Evolutionary conservation across 495 filamentous ascomycete species (phyloP).

Genomic region (Pseudomonodictys pantanalensis): DNA sequence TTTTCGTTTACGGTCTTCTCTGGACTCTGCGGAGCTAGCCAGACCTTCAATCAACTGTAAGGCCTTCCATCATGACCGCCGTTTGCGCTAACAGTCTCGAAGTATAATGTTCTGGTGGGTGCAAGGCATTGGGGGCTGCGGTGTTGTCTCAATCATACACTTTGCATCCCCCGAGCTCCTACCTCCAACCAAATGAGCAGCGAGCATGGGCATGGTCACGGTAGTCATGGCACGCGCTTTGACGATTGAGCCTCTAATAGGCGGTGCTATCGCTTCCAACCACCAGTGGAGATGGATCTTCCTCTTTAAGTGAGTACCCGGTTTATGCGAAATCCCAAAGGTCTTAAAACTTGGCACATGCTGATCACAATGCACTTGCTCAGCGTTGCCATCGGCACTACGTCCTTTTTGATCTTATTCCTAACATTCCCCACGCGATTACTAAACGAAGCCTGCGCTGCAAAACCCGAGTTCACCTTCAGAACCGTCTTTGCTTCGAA

Average conservation of each 20-base stretch:
- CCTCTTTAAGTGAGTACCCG: constrained; percentile 1
- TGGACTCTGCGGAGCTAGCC: constrained; percentile 7
- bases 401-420: not conserved
- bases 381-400: constrained; percentile 9
- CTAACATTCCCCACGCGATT: not conserved
- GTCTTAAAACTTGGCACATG: not conserved
- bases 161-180: constrained; percentile 52
- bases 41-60: constrained; percentile 36
- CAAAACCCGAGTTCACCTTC: not conserved
- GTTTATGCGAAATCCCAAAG: not conserved
- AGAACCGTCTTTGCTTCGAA: not conserved
- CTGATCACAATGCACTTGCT: not conserved
- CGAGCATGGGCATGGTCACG: constrained; percentile 41
- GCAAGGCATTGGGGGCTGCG: constrained; percentile 6
- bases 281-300: constrained; percentile 45
- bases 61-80: not conserved
- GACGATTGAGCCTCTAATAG: constrained; percentile 47
- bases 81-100: not conserved
- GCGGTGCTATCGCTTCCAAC: constrained; percentile 42
- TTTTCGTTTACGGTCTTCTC: constrained; percentile 34
- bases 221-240: constrained; percentile 39
- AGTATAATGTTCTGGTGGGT: constrained; percentile 10
- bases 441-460: not conserved
- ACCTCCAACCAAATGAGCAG: constrained; percentile 39
- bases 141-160: constrained; percentile 44